Conservation (phyloP, 1,284 basidiomycete species). For the Melanopsichium pennsylvanicum region DNA sequence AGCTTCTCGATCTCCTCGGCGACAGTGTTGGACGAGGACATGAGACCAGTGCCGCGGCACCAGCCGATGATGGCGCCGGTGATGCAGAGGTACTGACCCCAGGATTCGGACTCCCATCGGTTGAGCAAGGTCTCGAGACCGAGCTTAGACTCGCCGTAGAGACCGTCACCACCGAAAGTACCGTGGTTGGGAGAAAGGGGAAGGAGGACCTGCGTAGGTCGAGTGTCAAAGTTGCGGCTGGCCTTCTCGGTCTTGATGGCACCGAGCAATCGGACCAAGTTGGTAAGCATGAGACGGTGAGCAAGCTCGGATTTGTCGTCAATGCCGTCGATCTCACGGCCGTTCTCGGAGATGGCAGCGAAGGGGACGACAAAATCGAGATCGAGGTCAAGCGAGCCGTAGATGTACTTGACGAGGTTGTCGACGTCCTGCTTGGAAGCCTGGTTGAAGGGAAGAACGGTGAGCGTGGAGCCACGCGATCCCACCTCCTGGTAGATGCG, state of each 20-base stretch:
- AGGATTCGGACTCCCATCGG: slow-evolving; percentile 90
- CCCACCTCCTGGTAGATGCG: slow-evolving; percentile 95
- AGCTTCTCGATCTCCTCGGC: slow-evolving; percentile 92
- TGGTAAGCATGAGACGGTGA: slow-evolving; percentile 82
- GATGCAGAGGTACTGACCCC: slow-evolving; percentile 98
- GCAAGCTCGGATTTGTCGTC: slow-evolving; percentile 98
- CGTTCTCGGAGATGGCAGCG: slow-evolving; percentile 97
- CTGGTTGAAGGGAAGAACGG: slow-evolving; percentile 98
- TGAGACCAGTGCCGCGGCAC: slow-evolving; percentile 86
- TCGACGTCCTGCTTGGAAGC: slow-evolving; percentile 97
- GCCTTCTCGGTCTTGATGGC: slow-evolving; percentile 98
- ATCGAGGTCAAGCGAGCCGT: slow-evolving; percentile 90
- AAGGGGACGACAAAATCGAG: slow-evolving; percentile 98
- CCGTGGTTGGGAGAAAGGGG: slow-evolving; percentile 98
- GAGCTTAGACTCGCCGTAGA: slow-evolving; percentile 98
- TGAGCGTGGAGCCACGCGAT: slow-evolving; percentile 90
- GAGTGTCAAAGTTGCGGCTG: slow-evolving; percentile 91
- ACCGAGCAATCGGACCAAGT: slow-evolving; percentile 91
- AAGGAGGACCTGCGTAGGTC: slow-evolving; percentile 95
- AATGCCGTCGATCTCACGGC: slow-evolving; percentile 93
- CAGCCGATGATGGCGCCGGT: slow-evolving; percentile 97
- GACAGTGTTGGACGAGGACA: slow-evolving; percentile 93
- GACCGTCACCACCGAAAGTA: slow-evolving; percentile 94
- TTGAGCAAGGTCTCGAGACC: slow-evolving; percentile 97
- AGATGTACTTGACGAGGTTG: slow-evolving; percentile 92